Conservation (phyloP, 306 rosid genomes). For the Ormosia emarginata region DNA sequence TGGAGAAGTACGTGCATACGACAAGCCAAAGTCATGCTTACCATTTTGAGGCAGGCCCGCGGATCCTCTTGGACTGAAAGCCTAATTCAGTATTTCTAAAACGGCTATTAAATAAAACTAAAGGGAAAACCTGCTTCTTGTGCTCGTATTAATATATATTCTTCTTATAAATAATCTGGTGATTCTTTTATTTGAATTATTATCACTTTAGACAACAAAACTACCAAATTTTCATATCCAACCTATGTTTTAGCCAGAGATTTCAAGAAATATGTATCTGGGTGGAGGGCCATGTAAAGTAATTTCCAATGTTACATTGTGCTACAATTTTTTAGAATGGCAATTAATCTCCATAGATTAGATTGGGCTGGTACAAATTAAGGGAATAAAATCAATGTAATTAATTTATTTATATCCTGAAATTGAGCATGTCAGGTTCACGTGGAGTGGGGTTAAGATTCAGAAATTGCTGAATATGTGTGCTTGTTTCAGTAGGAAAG, state of each 20-base stretch:
- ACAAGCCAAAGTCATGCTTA: not conserved
- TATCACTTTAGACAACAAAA: not conserved
- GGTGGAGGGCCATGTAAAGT: not conserved
- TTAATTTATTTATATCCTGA: slow-evolving; percentile 17
- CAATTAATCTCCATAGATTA: not conserved
- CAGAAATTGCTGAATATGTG: slow-evolving; percentile 29
- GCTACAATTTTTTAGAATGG: not conserved
- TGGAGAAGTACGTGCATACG: not conserved
- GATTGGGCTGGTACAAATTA: not conserved
- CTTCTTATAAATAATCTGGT: not conserved
- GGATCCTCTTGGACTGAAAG: not conserved
- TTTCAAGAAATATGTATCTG: not conserved
- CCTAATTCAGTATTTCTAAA: not conserved
- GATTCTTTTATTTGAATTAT: not conserved
- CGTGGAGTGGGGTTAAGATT: slow-evolving; percentile 47
- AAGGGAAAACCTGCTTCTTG: not conserved
- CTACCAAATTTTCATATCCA: not conserved
- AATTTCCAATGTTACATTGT: not conserved
- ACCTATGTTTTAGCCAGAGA: not conserved
- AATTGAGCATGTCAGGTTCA: slow-evolving; percentile 44
- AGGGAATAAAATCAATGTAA: not conserved
- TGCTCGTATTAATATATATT: not conserved
- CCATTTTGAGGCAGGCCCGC: slow-evolving; percentile 10
- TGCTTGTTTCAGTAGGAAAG: slow-evolving; percentile 21
- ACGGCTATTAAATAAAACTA: not conserved